Conservation (phyloP, 2,329 filamentous ascomycete genomes). For the Tricladium varicosporioides region DNA sequence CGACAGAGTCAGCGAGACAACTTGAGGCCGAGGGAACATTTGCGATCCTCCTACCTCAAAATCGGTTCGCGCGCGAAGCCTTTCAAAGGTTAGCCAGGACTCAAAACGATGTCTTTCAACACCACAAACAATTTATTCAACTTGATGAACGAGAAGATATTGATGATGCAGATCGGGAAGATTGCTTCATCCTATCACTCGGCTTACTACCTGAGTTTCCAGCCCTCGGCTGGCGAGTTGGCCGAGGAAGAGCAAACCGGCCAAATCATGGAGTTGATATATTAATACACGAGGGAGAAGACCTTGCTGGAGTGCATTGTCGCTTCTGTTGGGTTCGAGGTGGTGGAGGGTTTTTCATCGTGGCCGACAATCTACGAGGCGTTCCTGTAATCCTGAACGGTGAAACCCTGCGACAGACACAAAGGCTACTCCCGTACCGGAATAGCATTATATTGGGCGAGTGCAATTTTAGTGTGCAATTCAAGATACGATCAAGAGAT, state of each 20-base stretch:
- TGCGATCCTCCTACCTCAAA: conserved; percentile 16
- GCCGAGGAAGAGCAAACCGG: conserved; percentile 15
- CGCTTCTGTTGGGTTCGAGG: conserved; percentile 24
- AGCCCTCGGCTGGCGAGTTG: conserved; percentile 22
- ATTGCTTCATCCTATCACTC: conserved; percentile 15
- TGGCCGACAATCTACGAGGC: conserved; percentile 18
- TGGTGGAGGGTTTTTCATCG: conserved; percentile 22
- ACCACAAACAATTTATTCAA: conserved; percentile 14
- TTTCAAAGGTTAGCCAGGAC: conserved; percentile 8
- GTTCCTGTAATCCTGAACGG: conserved; percentile 19
- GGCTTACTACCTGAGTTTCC: conserved; percentile 17
- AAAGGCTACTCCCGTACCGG: conserved; percentile 21
- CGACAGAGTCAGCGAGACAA: conserved; percentile 1
- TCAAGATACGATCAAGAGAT: conserved; percentile 10
- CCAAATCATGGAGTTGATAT: conserved; percentile 21
- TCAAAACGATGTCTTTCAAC: background rate
- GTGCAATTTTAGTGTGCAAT: conserved; percentile 20
- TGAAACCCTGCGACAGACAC: conserved; percentile 17
- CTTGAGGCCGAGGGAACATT: conserved; percentile 15
- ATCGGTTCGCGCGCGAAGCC: conserved; percentile 13
- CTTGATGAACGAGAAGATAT: conserved; percentile 9
- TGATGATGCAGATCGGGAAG: conserved; percentile 7
- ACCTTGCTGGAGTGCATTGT: conserved; percentile 19
- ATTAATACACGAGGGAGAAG: conserved; percentile 16
- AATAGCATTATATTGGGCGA: conserved; percentile 22